Base-by-base conservation (phyloP, 257 asterid genomes). In the Coffea eugenioides region DNA sequence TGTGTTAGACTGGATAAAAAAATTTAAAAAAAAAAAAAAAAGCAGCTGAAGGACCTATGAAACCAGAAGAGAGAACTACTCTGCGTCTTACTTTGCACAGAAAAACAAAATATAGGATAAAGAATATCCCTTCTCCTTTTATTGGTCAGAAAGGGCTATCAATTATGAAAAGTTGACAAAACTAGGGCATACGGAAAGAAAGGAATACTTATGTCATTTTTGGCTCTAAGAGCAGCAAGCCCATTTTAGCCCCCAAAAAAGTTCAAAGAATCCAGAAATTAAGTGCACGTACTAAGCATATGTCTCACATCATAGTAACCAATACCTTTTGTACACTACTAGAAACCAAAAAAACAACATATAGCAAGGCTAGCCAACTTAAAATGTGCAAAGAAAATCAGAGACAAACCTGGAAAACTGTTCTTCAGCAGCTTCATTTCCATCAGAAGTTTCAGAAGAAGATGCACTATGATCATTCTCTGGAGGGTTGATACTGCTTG, bases 321-420 rank as follows among this genome's bases (percentile, higher is more conserved):
- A 14, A 1, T 16, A 61, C 4, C 14, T 56, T 56, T 56, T 10
- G 48, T 0, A 79, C 2, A 54, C 48, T 43, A 31, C 23, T 34
- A 77, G 54, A 23, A 52, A 52, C 59, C 69, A 70, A 78, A n/a
- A 23, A 23, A 61, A 3, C 48, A 43, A 67, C 36, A 36, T 4
- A 34, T 31, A 31, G 31, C 27, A 13, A 12, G 48, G 0, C 13
- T 23, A 36, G 52, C 8, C 39, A 51, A 59, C 43, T 3, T 25
- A 71, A 73, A 23, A 52, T 6, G 20, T 73, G 4, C 4, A 43
- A 14, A 21, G 81, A 51, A 80, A 48, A 81, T 16, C 13, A 61
- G 27, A n/a, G 68, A 87, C 74, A 43, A 62, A 92, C 98, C 98
- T 92, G 80, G 87, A 86, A 77, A 82, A 82, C 64, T 83, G 94